Evolutionary conservation across 352 stramenopile genomes (phyloP).

Genomic region (Phytophthora pistaciae): DNA sequence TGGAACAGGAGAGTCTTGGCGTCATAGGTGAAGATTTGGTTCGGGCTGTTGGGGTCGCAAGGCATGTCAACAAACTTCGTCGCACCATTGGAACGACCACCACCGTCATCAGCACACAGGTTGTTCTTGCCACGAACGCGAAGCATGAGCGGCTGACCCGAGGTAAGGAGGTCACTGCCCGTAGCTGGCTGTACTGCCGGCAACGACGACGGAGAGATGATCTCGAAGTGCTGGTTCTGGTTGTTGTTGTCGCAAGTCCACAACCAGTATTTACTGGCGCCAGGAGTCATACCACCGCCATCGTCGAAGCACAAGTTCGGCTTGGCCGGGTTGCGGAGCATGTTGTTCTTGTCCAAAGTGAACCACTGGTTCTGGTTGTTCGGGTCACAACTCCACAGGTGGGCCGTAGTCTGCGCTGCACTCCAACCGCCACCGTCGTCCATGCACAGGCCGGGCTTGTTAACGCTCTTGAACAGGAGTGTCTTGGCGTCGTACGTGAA

Average conservation of each 20-base stretch:
- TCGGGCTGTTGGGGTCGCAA: conserved; percentile 24
- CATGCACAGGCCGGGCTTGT: conserved; percentile 34
- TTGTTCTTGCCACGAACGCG: conserved; percentile 17
- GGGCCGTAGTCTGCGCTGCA: background rate
- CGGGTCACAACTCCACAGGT: conserved; percentile 13
- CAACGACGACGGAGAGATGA: background rate
- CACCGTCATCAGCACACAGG: conserved; percentile 36
- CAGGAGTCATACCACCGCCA: background rate
- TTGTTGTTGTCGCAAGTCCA: conserved; percentile 25
- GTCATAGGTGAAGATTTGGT: conserved; percentile 44
- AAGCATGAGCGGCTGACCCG: background rate
- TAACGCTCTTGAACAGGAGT: conserved; percentile 29
- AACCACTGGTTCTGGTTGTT: conserved; percentile 40
- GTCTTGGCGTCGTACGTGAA: background rate
- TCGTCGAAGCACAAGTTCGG: conserved; percentile 30
- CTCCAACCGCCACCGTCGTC: conserved; percentile 34
- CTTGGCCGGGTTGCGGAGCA: background rate
- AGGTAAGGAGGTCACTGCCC: background rate
- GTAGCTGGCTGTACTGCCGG: too few species aligned
- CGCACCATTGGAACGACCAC: conserved; percentile 3
- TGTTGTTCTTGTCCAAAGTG: conserved; percentile 25
- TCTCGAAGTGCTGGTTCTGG: conserved; percentile 33
- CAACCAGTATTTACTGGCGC: background rate
- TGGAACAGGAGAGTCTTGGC: conserved; percentile 21
- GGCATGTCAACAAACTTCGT: conserved; percentile 14